phyloP scores from a whole-genome alignment of 768 basidiomycete genomes.

The Roridomyces roridus region DNA sequence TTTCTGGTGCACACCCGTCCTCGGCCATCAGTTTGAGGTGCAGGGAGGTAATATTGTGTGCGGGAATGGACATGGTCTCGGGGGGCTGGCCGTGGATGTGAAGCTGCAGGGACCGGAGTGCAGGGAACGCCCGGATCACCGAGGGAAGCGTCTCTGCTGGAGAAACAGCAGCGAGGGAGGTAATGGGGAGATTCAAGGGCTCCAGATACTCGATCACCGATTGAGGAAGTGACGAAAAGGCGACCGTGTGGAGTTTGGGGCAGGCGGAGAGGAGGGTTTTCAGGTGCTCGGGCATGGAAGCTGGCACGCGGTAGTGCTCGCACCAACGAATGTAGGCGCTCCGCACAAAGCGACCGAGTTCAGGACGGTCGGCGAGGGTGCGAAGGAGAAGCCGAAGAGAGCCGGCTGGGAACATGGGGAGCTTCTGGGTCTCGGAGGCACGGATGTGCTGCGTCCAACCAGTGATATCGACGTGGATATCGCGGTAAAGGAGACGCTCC shows the following conservation, averaged over 20 bases:
- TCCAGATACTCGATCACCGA: constrained; percentile 3
- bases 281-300: background rate
- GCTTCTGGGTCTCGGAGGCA: constrained; percentile 24
- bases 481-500: constrained; percentile 34
- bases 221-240: constrained; percentile 4
- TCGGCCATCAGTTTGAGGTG: background rate
- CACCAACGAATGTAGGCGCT: constrained; percentile 10
- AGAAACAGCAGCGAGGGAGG: constrained; percentile 12
- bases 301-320: background rate
- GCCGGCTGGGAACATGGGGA: constrained; percentile 32
- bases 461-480: constrained; percentile 34
- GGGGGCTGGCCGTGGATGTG: constrained; percentile 10
- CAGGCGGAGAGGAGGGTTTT: background rate
- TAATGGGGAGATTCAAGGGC: constrained; percentile 5
- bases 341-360: constrained; percentile 23
- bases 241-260: constrained; percentile 11
- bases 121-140: constrained; percentile 6
- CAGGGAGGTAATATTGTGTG: background rate
- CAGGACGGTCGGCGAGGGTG: constrained; percentile 31
- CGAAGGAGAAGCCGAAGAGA: constrained; percentile 32
- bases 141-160: background rate
- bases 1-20: background rate
- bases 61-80: background rate
- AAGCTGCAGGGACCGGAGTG: constrained; percentile 5
- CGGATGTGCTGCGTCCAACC: constrained; percentile 30